Percentiles rank a stretch among this genome's conserved stretches.
Evolutionary conservation across 73 alveolate species (phyloP).

Genomic region (Paramecium octaurelia): DNA sequence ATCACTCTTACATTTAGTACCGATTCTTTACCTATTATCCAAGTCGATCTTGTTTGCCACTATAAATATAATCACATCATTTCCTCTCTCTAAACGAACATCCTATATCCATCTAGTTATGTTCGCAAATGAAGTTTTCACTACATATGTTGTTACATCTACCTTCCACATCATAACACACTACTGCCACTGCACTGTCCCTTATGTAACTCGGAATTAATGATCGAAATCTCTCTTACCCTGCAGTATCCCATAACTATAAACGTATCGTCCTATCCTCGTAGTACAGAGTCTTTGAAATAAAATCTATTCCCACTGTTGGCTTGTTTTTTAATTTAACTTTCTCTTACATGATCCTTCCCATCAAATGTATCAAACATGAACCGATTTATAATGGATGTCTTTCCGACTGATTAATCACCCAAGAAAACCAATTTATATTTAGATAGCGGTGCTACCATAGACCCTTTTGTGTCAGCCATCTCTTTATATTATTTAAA

Average conservation of each 20-base stretch:
- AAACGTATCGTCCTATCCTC: slow-evolving; percentile 89
- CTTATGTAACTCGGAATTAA: slow-evolving; percentile 79
- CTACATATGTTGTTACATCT: background rate
- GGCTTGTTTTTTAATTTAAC: slow-evolving; percentile 65
- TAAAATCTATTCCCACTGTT: slow-evolving; percentile 99
- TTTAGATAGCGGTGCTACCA: slow-evolving; percentile 64
- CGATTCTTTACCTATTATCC: slow-evolving; percentile 70
- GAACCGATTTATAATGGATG: slow-evolving; percentile 75
- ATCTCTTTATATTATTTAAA: slow-evolving; percentile 1
- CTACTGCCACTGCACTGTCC: slow-evolving; percentile 83
- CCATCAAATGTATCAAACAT: slow-evolving; percentile 84
- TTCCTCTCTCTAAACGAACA: slow-evolving; percentile 84
- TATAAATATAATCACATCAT: slow-evolving; percentile 77
- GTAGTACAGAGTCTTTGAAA: slow-evolving; percentile 95
- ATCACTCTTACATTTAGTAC: background rate
- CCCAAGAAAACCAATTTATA: slow-evolving; percentile 79
- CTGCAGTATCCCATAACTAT: slow-evolving; percentile 83
- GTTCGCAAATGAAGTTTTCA: slow-evolving; percentile 61
- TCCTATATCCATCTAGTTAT: slow-evolving; percentile 84
- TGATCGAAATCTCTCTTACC: slow-evolving; percentile 76
- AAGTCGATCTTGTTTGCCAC: slow-evolving; percentile 85
- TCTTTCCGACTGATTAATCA: slow-evolving; percentile 85
- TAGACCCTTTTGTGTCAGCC: slow-evolving; percentile 55
- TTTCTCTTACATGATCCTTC: slow-evolving; percentile 67
- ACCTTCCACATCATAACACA: slow-evolving; percentile 77